Percentiles rank a stretch among this genome's conserved stretches.
phyloP scores from a whole-genome alignment of 2,329 filamentous ascomycete genomes.

The Aureobasidium sp. region DNA sequence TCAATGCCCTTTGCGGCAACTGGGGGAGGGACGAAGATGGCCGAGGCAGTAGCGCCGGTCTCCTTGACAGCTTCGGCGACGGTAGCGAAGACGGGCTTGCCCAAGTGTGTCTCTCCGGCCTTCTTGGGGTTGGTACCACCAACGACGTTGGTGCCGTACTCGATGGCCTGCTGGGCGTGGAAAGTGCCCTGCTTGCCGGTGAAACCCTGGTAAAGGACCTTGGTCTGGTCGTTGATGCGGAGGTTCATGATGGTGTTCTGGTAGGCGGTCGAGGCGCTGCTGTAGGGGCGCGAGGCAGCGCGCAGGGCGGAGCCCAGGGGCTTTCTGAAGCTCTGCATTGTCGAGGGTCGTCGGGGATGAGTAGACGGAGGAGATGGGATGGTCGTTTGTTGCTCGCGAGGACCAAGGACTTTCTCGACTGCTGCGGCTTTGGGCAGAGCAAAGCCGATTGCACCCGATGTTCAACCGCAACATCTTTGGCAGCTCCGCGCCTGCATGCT shows the following conservation, averaged over 20 bases:
- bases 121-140: constrained; percentile 99
- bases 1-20: constrained; percentile 92
- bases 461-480: too few species aligned
- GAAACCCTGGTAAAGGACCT: constrained; percentile 95
- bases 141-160: constrained; percentile 97
- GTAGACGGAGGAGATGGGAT: not conserved
- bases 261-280: constrained; percentile 55
- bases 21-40: constrained; percentile 95
- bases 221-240: constrained; percentile 86
- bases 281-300: constrained; percentile 66
- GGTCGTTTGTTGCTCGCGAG: constrained; percentile 6
- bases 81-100: constrained; percentile 84
- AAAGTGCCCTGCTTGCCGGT: constrained; percentile 72
- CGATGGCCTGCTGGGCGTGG: constrained; percentile 95
- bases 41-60: constrained; percentile 83
- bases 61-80: constrained; percentile 83
- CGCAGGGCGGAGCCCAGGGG: constrained; percentile 60
- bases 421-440: too few species aligned
- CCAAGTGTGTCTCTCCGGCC: constrained; percentile 83
- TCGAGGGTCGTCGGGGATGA: constrained; percentile 27
- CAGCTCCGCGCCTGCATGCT: too few species aligned
- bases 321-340: constrained; percentile 80
- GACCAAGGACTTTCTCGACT: constrained; percentile 8
- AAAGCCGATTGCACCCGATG: too few species aligned
- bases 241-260: constrained; percentile 55